phyloP scores from a whole-genome alignment of 805 yeast genomes.

The Metschnikowia baotianmanensis region DNA sequence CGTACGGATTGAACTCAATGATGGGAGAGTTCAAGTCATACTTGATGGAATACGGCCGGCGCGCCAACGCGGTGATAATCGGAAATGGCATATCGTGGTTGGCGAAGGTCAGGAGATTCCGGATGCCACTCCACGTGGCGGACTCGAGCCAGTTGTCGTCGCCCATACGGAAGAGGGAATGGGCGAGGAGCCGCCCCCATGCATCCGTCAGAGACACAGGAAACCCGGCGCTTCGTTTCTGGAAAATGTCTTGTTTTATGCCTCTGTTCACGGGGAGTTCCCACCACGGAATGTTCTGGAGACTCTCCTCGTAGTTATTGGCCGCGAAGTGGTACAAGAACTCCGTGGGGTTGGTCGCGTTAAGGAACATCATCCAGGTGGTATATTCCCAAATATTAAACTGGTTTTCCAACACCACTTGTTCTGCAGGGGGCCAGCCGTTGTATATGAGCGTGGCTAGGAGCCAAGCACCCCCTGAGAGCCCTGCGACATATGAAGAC shows the following conservation, averaged over 20 bases:
- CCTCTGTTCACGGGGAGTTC: conserved; percentile 38
- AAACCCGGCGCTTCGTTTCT: conserved; percentile 56
- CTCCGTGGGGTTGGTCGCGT: conserved; percentile 15
- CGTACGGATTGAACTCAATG: conserved; percentile 41
- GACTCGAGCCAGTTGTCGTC: conserved; percentile 27
- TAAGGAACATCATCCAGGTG: conserved; percentile 27
- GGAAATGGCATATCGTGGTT: conserved; percentile 44
- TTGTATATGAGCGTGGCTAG: conserved; percentile 66
- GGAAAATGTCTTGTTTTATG: conserved; percentile 50
- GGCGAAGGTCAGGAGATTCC: conserved; percentile 25
- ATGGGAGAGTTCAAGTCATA: conserved; percentile 38
- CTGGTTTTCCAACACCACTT: conserved; percentile 39
- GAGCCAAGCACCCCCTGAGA: conserved; percentile 86
- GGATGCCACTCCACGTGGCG: conserved; percentile 34
- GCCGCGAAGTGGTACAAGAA: conserved; percentile 22
- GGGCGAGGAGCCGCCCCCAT: conserved; percentile 76
- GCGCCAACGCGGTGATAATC: conserved; percentile 34
- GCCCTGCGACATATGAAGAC: conserved; percentile 68
- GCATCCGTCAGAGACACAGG: conserved; percentile 67
- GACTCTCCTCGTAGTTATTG: conserved; percentile 25
- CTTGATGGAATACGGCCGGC: conserved; percentile 31
- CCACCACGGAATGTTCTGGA: conserved; percentile 33
- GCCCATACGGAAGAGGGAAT: conserved; percentile 51
- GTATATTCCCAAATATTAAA: conserved; percentile 38
- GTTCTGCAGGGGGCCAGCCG: conserved; percentile 70